A percentile compares a stretch with the other conserved stretches of the same genome.
Evolutionary conservation across 1,284 basidiomycete species (phyloP).

Genomic region (Cyathus olla): DNA sequence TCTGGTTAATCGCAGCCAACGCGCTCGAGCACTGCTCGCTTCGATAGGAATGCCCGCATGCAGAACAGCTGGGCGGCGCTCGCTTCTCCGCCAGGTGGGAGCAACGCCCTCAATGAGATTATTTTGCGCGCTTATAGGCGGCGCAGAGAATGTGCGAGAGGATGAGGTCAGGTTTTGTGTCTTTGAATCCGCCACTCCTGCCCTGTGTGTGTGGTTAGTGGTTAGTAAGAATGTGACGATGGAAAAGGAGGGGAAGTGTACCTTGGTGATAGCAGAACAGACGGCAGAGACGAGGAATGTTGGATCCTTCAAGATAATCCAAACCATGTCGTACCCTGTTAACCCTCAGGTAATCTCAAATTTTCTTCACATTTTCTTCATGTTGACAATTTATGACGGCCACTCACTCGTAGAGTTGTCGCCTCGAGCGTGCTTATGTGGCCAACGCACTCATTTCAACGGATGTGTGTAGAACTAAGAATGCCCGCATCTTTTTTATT

Average conservation of each 20-base stretch:
- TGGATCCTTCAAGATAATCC: no score
- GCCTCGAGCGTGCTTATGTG: no score
- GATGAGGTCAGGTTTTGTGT: slow-evolving; percentile 91
- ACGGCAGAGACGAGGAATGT: slow-evolving; percentile 89
- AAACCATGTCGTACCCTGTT: no score
- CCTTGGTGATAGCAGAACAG: slow-evolving; percentile 93
- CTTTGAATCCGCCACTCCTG: slow-evolving; percentile 95
- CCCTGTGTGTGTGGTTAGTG: slow-evolving; percentile 52
- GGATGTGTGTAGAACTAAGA: no score
- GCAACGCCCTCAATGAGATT: slow-evolving; percentile 89
- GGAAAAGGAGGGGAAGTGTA: slow-evolving; percentile 36
- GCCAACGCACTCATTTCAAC: no score
- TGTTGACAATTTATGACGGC: no score
- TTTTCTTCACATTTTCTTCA: no score
- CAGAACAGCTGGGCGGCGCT: slow-evolving; percentile 90
- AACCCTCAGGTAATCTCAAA: no score
- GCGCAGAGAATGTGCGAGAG: slow-evolving; percentile 87
- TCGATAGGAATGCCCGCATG: slow-evolving; percentile 93
- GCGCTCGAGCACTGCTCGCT: slow-evolving; percentile 92
- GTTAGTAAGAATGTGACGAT: slow-evolving; percentile 4
- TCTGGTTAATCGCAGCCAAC: slow-evolving; percentile 89
- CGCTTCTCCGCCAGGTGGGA: slow-evolving; percentile 93
- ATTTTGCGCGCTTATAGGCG: slow-evolving; percentile 69
- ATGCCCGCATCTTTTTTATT: no score
- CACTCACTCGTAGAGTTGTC: no score